Percentiles rank a stretch among this genome's conserved stretches.
These are phyloP conservation scores for Dipteronia dyeriana DNA, from an alignment of 345 rosid genomes.

Conservation along the genomic window DNA sequence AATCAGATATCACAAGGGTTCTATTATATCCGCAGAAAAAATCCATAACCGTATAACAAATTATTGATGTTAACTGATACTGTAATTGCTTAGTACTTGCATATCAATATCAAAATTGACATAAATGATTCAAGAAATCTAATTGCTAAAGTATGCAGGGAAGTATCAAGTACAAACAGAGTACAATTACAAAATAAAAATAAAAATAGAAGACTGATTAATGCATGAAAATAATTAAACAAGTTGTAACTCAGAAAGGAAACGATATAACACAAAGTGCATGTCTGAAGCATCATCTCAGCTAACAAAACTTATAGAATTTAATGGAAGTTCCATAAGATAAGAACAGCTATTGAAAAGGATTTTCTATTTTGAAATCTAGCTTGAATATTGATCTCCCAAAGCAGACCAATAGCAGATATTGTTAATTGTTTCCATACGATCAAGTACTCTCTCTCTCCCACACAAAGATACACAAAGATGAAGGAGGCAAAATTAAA, in stretches of 20 bases:
- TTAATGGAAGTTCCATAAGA: not conserved
- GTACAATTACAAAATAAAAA: not conserved
- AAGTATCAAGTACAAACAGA: not conserved
- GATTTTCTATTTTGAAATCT: not conserved
- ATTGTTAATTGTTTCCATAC: not conserved
- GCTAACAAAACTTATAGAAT: not conserved
- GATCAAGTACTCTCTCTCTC: not conserved
- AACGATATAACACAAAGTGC: not conserved
- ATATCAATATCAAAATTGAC: not conserved
- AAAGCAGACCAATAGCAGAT: not conserved
- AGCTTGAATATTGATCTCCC: not conserved
- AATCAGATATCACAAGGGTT: not conserved
- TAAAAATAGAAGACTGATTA: not conserved
- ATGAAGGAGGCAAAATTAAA: not conserved
- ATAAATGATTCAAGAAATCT: not conserved
- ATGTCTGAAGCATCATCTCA: not conserved
- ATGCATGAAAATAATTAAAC: not conserved
- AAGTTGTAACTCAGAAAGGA: not conserved
- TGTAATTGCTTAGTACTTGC: not conserved
- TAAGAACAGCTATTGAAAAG: not conserved
- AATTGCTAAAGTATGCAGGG: not conserved
- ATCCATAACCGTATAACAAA: not conserved
- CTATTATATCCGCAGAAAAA: not conserved
- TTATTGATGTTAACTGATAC: not conserved
- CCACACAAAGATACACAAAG: not conserved